Percentiles rank a stretch among this genome's conserved stretches.
Conservation (phyloP, 345 rosid species). For the Eutrema yunnanense region DNA sequence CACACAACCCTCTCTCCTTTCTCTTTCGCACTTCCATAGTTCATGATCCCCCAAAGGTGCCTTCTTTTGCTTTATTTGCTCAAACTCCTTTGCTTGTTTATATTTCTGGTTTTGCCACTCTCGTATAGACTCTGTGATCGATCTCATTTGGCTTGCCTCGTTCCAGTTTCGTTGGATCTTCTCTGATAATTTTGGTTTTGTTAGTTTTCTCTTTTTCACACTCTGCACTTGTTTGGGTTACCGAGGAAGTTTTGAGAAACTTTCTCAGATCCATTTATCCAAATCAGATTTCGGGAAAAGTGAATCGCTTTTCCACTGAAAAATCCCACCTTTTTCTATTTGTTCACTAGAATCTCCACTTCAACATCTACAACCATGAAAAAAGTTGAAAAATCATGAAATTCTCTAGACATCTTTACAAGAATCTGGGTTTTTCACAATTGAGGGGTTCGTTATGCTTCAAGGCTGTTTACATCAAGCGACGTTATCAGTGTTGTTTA, state of each 20-base stretch:
- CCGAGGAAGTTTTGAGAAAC: background rate
- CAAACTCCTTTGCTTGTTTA: background rate
- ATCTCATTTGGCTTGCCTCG: background rate
- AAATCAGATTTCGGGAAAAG: background rate
- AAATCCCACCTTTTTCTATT: background rate
- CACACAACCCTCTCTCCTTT: background rate
- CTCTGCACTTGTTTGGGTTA: background rate
- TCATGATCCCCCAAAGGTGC: constrained; percentile 18
- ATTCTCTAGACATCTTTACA: background rate
- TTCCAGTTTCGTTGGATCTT: background rate
- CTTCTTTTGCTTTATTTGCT: constrained; percentile 12
- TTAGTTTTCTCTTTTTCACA: background rate
- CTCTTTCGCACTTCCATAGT: constrained; percentile 6
- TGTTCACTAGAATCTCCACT: constrained; percentile 4
- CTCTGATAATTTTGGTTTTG: background rate
- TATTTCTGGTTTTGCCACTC: background rate
- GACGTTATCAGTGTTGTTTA: background rate
- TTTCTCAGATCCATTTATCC: constrained; percentile 4
- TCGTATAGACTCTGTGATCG: background rate
- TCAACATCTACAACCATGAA: background rate
- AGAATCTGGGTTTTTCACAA: background rate
- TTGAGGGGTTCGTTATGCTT: constrained; percentile 34
- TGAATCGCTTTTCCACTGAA: constrained; percentile 4
- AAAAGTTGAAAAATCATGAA: background rate
- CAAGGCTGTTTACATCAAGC: background rate